Evolutionary conservation across 768 basidiomycete genomes (phyloP), one percentile per base, ranked within the genome.

Genomic region (Tricholoma furcatifolium): DNA sequence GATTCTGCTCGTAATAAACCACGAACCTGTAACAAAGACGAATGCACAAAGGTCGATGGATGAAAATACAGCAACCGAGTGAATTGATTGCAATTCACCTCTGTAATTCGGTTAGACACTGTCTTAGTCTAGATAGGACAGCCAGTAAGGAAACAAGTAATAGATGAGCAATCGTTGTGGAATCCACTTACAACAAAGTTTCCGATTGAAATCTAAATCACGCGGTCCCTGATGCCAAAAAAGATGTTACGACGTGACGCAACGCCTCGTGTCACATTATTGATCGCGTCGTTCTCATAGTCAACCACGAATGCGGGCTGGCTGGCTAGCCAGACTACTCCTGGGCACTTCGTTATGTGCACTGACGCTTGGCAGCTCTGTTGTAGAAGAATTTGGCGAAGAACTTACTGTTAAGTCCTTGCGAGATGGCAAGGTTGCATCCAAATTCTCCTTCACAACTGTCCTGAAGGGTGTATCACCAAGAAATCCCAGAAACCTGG

Each of bases 371-470:
- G 57, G 47, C 2, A 35, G 24, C 23, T 43, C 43, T 18, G 14
- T 41, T 32, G 44, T 2, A 2, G 84, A 86, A 68, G 60, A 68
- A 20, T 85, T 85, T 54, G 62, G 76, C 43, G 80, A 82, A 60
- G 56, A 72, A 42, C 63, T 82, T 14, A 62, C 65, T 8, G 63
- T 82, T 30, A 71, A 66, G 35, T 64, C 91, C 0, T 78, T 97
- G 31, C 73, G 78, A 6, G 91, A 98, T 65, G 96, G 95, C 45
- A 88, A 85, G 65, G 83, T 98, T 35, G 79, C 82, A 0, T 80
- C 92, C 1, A 78, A 79, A 27, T 97, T 98, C 72, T 78, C 85
- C 1, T 98, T 98, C 69, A 83, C 72, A 23, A 91, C 88, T 0
- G 53, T 82, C 11, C 65, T 87, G 43, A 69, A 73, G 40, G 79